Conservation (phyloP, 352 stramenopile species). For the Pythium grandisporangium region DNA sequence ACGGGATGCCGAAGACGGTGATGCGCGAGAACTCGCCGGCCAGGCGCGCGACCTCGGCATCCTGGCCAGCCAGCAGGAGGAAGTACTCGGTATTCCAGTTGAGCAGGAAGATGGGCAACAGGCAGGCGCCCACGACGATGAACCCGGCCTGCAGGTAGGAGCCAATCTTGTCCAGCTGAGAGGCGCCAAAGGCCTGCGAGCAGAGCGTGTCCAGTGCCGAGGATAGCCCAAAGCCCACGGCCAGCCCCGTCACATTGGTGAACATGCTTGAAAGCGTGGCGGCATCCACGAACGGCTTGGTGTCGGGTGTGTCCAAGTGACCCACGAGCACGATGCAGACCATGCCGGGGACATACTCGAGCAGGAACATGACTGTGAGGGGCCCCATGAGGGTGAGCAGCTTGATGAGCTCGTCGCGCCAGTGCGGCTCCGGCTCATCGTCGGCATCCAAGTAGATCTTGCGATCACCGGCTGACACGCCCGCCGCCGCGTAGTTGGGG, state of each 20-base stretch:
- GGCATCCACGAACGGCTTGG: conserved; percentile 50
- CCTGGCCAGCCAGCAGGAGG: conserved; percentile 32
- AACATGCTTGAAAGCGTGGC: conserved; percentile 52
- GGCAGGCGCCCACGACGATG: conserved; percentile 31
- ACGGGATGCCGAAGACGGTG: conserved; percentile 31
- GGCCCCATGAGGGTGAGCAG: background rate
- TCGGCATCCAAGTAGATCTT: background rate
- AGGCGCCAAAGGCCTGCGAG: conserved; percentile 52
- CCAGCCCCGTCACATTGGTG: conserved; percentile 59
- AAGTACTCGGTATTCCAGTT: conserved; percentile 52
- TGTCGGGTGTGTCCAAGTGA: conserved; percentile 45
- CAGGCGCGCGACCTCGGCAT: conserved; percentile 33
- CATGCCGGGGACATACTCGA: conserved; percentile 44
- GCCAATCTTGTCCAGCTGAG: conserved; percentile 53
- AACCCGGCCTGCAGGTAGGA: conserved; percentile 67
- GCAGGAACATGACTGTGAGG: conserved; percentile 16
- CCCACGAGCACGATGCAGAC: conserved; percentile 48
- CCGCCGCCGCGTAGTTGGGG: background rate
- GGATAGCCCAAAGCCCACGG: conserved; percentile 35
- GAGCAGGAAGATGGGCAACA: conserved; percentile 36
- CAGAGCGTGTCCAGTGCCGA: conserved; percentile 49
- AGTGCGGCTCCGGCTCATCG: background rate
- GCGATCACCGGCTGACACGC: too few species aligned
- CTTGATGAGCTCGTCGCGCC: background rate
- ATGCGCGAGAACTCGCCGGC: conserved; percentile 53